Evolutionary conservation across 208 protist genomes (phyloP), one percentile per base, ranked within the genome.

Genomic region (Leishmania tropica): DNA sequence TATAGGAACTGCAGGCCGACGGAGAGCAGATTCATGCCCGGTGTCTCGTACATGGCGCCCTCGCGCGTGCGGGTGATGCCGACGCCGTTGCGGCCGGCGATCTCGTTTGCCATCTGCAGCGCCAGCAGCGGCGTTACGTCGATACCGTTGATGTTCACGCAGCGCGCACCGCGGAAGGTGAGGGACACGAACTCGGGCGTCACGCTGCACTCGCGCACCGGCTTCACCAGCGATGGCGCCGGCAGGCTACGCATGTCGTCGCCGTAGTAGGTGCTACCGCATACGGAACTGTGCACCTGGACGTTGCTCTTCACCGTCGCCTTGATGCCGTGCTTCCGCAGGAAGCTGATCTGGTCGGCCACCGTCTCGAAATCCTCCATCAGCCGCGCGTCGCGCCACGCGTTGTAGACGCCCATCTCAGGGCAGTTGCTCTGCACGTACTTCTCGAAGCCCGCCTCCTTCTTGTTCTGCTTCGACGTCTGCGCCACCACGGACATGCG

Each of bases 361-460:
- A 87, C 83, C n/a, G 87, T 88, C 19, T 86, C 72, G 81, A 97
- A 97, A 80, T 98, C 93, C 83, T 96, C 87, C 85, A 98, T 88
- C 8, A 98, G 90, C 35, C 88, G 86, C 24, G 81, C 76, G 87
- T 98, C 96, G 37, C 94, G 88, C 96, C 96, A 98, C 48, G 96
- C 94, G 83, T 96, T 96, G 89, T 98, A 98, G 28, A 98, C 93
- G 21, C 87, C 89, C 92, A 98, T 97, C 80, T 91, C 86, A 15
- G 96, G 96, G 42, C 80, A 89, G 85, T 96, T 90, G 78, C 84
- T 90, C 58, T 95, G 91, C 42, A 96, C 94, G 85, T 98, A 97
- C 77, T 93, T 94, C 85, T 98, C 96, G 81, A 98, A 98, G 77
- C 94, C 92, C 24, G 92, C 80, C 85, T 96, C 93, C 80, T 96